Conservation (phyloP, 179 eudicot genomes). For the Corrigiola litoralis region DNA sequence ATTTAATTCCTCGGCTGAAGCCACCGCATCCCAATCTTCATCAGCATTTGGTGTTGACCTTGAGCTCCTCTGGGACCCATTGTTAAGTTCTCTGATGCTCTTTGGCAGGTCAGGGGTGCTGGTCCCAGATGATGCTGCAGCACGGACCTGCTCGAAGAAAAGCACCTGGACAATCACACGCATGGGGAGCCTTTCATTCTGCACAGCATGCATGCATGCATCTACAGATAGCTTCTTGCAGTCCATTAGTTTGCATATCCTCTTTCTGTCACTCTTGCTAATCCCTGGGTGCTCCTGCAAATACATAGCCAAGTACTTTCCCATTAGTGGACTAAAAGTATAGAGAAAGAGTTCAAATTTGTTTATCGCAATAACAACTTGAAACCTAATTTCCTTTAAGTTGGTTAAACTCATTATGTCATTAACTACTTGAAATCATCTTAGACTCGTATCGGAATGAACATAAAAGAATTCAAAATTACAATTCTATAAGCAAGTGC, state of each 20-base stretch:
- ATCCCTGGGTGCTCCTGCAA: constrained; percentile 77
- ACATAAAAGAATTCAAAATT: too few species aligned
- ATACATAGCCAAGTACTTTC: not conserved
- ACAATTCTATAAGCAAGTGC: too few species aligned
- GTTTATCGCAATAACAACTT: not conserved
- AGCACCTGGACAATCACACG: constrained; percentile 77
- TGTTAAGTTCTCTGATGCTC: constrained; percentile 52
- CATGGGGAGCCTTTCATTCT: constrained; percentile 76
- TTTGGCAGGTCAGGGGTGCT: constrained; percentile 90
- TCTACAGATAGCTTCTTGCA: constrained; percentile 87
- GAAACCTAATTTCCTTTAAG: not conserved
- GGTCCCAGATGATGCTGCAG: constrained; percentile 74
- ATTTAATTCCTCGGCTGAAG: constrained; percentile 71
- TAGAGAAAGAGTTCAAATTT: not conserved
- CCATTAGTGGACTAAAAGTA: not conserved
- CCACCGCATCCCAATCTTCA: constrained; percentile 87
- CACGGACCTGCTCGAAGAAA: constrained; percentile 77
- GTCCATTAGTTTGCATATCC: constrained; percentile 71
- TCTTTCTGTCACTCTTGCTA: constrained; percentile 72
- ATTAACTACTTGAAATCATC: too few species aligned
- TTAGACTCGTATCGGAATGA: too few species aligned
- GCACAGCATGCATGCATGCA: constrained; percentile 82
- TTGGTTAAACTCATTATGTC: too few species aligned
- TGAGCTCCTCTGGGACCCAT: constrained; percentile 50
- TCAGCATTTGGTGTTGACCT: constrained; percentile 57